Conservation (phyloP, 1,284 basidiomycete genomes). For the Cutaneotrichosporon daszewskae region DNA sequence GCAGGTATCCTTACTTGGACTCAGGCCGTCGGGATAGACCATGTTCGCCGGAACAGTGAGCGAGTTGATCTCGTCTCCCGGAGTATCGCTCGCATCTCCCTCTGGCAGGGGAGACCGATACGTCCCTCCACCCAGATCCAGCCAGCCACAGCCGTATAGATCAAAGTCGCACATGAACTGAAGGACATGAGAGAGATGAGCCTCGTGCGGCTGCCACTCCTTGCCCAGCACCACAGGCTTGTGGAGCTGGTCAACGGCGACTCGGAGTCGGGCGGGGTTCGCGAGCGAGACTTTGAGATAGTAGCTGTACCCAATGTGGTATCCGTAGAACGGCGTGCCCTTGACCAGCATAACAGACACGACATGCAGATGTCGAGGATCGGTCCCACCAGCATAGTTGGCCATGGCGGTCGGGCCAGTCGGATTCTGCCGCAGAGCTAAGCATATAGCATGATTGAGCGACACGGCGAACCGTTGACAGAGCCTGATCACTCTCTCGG, state of each 20-base stretch:
- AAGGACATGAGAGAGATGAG: slow-evolving; percentile 78
- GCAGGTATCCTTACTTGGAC: slow-evolving; percentile 61
- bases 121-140: slow-evolving; percentile 57
- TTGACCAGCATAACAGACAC: slow-evolving; percentile 77
- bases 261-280: slow-evolving; percentile 64
- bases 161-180: slow-evolving; percentile 97
- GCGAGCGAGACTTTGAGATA: slow-evolving; percentile 82
- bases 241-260: slow-evolving; percentile 67
- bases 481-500: slow-evolving; percentile 42
- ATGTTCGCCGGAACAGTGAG: slow-evolving; percentile 31
- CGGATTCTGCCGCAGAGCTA: slow-evolving; percentile 43
- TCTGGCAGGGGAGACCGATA: slow-evolving; percentile 52
- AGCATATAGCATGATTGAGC: slow-evolving; percentile 45
- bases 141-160: slow-evolving; percentile 87
- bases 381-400: slow-evolving; percentile 35
- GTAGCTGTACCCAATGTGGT: slow-evolving; percentile 75
- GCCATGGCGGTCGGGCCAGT: slow-evolving; percentile 19
- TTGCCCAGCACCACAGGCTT: slow-evolving; percentile 74
- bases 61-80: slow-evolving; percentile 18
- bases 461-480: slow-evolving; percentile 44
- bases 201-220: slow-evolving; percentile 75
- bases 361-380: slow-evolving; percentile 48
- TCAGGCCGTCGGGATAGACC: slow-evolving; percentile 45
- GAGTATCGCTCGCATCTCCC: slow-evolving; percentile 21
- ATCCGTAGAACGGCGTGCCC: slow-evolving; percentile 94